A percentile compares a stretch with the other conserved stretches of the same genome.
These are phyloP conservation scores for Saturnispora sekii DNA, from an alignment of 805 yeast genomes.

Conservation along the genomic window DNA sequence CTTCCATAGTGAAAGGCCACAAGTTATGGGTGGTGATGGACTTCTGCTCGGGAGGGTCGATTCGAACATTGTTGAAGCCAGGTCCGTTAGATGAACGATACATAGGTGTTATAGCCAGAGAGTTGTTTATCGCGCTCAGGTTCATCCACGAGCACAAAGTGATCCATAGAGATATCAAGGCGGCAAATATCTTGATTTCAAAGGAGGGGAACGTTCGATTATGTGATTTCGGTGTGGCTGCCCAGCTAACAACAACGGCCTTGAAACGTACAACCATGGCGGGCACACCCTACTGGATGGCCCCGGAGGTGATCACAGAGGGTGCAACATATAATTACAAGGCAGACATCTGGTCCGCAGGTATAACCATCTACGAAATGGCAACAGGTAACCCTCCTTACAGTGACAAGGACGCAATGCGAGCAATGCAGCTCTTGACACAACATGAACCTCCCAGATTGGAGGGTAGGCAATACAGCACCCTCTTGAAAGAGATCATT, in stretches of 20 bases:
- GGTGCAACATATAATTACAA: constrained; percentile 79
- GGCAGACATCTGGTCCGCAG: constrained; percentile 97
- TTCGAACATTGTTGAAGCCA: constrained; percentile 74
- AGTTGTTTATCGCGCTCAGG: constrained; percentile 63
- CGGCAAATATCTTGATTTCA: constrained; percentile 80
- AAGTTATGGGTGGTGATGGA: constrained; percentile 97
- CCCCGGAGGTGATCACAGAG: constrained; percentile 94
- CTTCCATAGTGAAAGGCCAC: constrained; percentile 80
- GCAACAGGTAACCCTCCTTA: constrained; percentile 98
- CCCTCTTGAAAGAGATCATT: constrained; percentile 71
- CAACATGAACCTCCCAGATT: constrained; percentile 90
- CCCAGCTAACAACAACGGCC: constrained; percentile 68
- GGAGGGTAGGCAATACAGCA: constrained; percentile 79
- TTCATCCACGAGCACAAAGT: constrained; percentile 84
- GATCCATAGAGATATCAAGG: constrained; percentile 92
- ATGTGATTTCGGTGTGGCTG: constrained; percentile 98
- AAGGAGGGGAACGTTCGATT: constrained; percentile 84
- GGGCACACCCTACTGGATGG: constrained; percentile 98
- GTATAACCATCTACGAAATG: constrained; percentile 87
- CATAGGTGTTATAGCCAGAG: constrained; percentile 78
- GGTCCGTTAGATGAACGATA: constrained; percentile 82
- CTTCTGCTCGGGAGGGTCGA: constrained; percentile 92
- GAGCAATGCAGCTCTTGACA: constrained; percentile 91
- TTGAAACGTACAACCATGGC: constrained; percentile 90
- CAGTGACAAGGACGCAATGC: constrained; percentile 85